Evolutionary conservation across 208 protist genomes (phyloP).

Genomic region (Acanthamoeba sp.): DNA sequence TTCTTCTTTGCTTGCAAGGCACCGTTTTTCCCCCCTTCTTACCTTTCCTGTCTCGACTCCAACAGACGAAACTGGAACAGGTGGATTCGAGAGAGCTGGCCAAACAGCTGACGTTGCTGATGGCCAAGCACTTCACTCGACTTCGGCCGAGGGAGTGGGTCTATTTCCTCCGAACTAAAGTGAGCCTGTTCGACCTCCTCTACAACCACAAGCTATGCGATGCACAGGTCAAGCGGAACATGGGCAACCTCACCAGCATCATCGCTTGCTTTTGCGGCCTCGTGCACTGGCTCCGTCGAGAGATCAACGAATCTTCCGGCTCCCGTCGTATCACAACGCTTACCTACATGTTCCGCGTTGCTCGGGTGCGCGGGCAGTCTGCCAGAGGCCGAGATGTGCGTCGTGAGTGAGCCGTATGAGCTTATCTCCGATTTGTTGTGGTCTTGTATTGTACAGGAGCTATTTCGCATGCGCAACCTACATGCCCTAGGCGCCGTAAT

Average conservation of each 20-base stretch:
- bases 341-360: background rate
- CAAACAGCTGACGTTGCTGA: constrained; percentile 6
- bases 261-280: background rate
- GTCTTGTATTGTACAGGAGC: too few species aligned
- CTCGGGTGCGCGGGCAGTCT: background rate
- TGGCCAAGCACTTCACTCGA: background rate
- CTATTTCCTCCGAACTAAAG: background rate
- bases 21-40: background rate
- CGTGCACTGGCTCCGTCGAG: constrained; percentile 16
- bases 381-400: too few species aligned
- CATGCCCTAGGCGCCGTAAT: constrained; percentile 6
- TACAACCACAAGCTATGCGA: background rate
- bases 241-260: background rate
- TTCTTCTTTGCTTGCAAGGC: background rate
- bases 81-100: background rate
- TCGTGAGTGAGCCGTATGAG: too few species aligned
- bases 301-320: background rate
- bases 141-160: background rate
- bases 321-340: background rate
- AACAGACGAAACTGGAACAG: background rate
- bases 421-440: too few species aligned
- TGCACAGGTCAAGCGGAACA: background rate
- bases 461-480: background rate
- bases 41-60: too few species aligned
- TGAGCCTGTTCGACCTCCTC: constrained; percentile 29